phyloP scores from a whole-genome alignment of 345 rosid genomes.

The Eucalyptus erythrocorys region DNA sequence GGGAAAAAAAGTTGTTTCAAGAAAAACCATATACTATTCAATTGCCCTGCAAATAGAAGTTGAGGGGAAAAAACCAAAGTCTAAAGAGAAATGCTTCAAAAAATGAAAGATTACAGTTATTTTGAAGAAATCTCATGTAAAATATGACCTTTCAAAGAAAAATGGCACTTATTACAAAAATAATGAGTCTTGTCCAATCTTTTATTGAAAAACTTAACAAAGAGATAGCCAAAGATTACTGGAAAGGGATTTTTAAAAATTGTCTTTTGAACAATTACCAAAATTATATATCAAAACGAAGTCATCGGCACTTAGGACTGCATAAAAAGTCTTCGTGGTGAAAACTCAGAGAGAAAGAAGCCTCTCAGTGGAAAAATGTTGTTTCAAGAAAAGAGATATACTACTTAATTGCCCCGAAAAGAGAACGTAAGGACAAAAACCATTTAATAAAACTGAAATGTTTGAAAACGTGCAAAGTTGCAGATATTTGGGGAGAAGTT shows the following conservation, averaged over 20 bases:
- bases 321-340: background rate
- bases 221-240: background rate
- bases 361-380: background rate
- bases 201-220: background rate
- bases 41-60: background rate
- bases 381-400: background rate
- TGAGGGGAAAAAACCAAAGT: background rate
- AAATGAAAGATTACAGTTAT: background rate
- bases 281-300: background rate
- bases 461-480: background rate
- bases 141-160: background rate
- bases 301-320: background rate
- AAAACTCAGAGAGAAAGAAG: background rate
- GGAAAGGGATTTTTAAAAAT: background rate
- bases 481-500: background rate
- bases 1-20: background rate
- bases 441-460: background rate
- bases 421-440: background rate
- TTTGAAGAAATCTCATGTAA: background rate
- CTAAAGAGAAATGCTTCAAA: background rate
- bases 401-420: background rate
- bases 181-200: background rate
- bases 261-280: background rate
- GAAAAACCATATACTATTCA: background rate
- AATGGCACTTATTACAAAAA: background rate